Percentiles rank a stretch among this genome's conserved stretches.
phyloP scores from a whole-genome alignment of 2,329 filamentous ascomycete genomes.

The Aspergillus pseudoviridinutans region DNA sequence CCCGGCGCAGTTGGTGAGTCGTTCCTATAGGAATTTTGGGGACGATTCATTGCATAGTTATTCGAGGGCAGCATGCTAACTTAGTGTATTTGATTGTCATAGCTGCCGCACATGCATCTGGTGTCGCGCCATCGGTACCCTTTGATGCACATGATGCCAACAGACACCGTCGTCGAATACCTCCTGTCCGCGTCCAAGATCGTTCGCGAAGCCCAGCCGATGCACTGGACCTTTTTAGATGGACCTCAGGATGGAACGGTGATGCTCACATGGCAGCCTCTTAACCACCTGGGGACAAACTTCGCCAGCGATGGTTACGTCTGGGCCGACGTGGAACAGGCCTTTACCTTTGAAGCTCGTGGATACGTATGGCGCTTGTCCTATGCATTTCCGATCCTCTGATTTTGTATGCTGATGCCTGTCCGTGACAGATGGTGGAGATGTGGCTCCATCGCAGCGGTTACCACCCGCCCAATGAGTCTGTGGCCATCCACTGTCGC shows the following conservation, averaged over 20 bases:
- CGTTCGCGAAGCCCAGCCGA: constrained; percentile 75
- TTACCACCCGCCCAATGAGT: constrained; percentile 69
- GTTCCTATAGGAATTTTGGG: constrained; percentile 6
- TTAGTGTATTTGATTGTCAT: constrained; percentile 10
- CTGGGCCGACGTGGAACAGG: constrained; percentile 78
- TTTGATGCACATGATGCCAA: constrained; percentile 63
- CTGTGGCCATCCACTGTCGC: constrained; percentile 70
- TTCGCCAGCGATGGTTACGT: constrained; percentile 91
- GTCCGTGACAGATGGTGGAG: constrained; percentile 68
- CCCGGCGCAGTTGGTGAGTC: constrained; percentile 42
- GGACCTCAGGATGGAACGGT: constrained; percentile 76
- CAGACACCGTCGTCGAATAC: constrained; percentile 77
- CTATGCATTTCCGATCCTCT: constrained; percentile 3
- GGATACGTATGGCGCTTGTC: constrained; percentile 54
- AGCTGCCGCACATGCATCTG: constrained; percentile 88
- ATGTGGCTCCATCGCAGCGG: constrained; percentile 79
- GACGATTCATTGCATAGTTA: background rate
- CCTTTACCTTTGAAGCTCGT: constrained; percentile 68
- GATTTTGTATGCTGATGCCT: constrained; percentile 3
- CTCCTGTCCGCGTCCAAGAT: constrained; percentile 80
- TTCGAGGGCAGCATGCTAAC: background rate
- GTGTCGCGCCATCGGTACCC: constrained; percentile 82
- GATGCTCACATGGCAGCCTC: constrained; percentile 83
- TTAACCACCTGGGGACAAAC: constrained; percentile 63
- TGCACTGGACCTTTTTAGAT: constrained; percentile 91